phyloP scores from a whole-genome alignment of 2,329 filamentous ascomycete species.

The Exophiala aquamarina region DNA sequence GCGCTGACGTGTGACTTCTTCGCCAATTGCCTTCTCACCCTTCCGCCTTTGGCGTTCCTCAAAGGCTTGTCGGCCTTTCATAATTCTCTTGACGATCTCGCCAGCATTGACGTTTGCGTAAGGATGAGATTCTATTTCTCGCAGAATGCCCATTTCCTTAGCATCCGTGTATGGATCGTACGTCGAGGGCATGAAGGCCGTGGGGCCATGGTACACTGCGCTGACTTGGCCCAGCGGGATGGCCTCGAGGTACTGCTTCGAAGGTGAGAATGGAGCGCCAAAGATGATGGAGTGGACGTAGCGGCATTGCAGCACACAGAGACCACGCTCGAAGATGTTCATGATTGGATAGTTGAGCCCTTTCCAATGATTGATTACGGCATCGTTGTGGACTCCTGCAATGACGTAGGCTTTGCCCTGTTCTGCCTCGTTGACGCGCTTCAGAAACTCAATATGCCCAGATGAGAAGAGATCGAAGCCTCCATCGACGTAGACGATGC shows the following conservation, averaged over 20 bases:
- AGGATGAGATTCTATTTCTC: constrained; percentile 71
- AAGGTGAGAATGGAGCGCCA: constrained; percentile 83
- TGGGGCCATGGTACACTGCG: constrained; percentile 94
- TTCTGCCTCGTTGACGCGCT: constrained; percentile 67
- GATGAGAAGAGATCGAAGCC: constrained; percentile 96
- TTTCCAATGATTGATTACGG: constrained; percentile 94
- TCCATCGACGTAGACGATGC: constrained; percentile 91
- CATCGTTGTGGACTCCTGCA: constrained; percentile 90
- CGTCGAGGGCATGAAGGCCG: constrained; percentile 76
- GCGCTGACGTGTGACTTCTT: constrained; percentile 63
- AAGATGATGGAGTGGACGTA: constrained; percentile 88
- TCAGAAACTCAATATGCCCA: constrained; percentile 93
- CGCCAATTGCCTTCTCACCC: constrained; percentile 77
- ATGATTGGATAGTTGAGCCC: constrained; percentile 99
- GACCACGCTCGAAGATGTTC: constrained; percentile 95
- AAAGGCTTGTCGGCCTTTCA: constrained; percentile 82
- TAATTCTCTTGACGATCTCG: constrained; percentile 86
- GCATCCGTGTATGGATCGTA: constrained; percentile 80
- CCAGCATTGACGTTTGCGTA: constrained; percentile 89
- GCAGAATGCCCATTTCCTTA: constrained; percentile 81
- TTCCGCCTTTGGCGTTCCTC: constrained; percentile 90
- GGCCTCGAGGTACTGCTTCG: constrained; percentile 70
- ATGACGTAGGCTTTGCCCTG: constrained; percentile 75
- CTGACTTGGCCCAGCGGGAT: constrained; percentile 73
- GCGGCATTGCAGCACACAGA: constrained; percentile 96